Conservation (phyloP, 225 moss, liverwort and hornwort genomes). For the Antitrichia curtipendula region DNA sequence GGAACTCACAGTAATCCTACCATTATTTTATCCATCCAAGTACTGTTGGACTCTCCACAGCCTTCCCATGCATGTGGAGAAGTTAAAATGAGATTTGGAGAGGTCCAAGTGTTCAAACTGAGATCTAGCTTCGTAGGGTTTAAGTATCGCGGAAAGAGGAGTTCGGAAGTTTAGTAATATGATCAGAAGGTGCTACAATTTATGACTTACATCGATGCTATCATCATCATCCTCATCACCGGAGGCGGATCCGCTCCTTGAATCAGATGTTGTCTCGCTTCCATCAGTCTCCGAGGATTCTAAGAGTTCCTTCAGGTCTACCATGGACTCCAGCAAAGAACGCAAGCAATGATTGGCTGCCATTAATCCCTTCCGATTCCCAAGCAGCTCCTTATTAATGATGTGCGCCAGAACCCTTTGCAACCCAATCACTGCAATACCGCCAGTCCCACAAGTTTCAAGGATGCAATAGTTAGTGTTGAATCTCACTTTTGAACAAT, state of each 20-base stretch:
- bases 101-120: background rate
- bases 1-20: background rate
- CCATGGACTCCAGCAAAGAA: constrained; percentile 62
- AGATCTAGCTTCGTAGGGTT: background rate
- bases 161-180: background rate
- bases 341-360: constrained; percentile 61
- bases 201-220: constrained; percentile 22
- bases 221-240: constrained; percentile 17
- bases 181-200: background rate
- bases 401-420: constrained; percentile 58
- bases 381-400: constrained; percentile 26
- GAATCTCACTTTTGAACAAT: background rate
- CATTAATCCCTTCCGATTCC: constrained; percentile 33
- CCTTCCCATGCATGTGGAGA: background rate
- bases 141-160: background rate
- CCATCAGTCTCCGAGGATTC: constrained; percentile 69
- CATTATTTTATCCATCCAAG: too few relatives aligned
- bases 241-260: constrained; percentile 21
- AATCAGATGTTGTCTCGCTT: constrained; percentile 25
- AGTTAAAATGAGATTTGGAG: background rate
- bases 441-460: background rate
- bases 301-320: constrained; percentile 79
- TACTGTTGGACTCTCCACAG: background rate
- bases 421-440: constrained; percentile 66
- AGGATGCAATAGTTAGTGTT: background rate